Percentiles rank a stretch among this genome's conserved stretches.
Conservation (phyloP, 495 filamentous ascomycete species). For the Rhizodiscina lignyota region DNA sequence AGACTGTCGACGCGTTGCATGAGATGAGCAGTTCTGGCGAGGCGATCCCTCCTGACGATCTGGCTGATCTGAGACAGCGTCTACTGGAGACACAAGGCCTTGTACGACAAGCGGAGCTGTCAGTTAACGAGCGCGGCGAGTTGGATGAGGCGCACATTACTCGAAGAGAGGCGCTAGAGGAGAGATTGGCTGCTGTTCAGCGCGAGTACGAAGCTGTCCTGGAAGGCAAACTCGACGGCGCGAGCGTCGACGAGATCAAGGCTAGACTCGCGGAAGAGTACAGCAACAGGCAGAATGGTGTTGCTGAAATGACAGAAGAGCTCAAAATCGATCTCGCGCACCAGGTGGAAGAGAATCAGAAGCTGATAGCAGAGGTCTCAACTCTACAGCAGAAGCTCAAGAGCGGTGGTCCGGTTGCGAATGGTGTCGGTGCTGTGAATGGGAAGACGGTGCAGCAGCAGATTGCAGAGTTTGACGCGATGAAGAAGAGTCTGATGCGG, state of each 20-base stretch:
- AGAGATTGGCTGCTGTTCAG: conserved; percentile 51
- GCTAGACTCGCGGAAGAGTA: conserved; percentile 60
- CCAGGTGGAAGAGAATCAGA: conserved; percentile 61
- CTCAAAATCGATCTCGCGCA: conserved; percentile 52
- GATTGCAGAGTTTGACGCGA: conserved; percentile 93
- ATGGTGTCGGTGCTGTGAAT: conserved; percentile 41
- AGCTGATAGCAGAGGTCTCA: conserved; percentile 57
- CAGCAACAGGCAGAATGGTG: conserved; percentile 50
- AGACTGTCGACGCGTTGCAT: conserved; percentile 61
- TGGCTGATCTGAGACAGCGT: conserved; percentile 56
- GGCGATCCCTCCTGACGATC: conserved; percentile 61
- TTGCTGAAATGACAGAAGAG: conserved; percentile 51
- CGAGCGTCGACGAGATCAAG: conserved; percentile 73
- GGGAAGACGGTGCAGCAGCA: conserved; percentile 95
- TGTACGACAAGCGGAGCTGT: conserved; percentile 81
- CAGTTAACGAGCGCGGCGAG: conserved; percentile 49
- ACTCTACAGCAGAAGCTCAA: conserved; percentile 56
- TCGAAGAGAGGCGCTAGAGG: conserved; percentile 55
- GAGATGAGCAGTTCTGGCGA: conserved; percentile 62
- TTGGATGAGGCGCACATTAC: conserved; percentile 43
- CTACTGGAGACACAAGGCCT: conserved; percentile 82
- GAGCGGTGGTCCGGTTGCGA: conserved; percentile 33
- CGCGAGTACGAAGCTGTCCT: conserved; percentile 69
- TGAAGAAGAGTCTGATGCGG: conserved; percentile 99
- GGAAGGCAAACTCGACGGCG: conserved; percentile 58